These are phyloP conservation scores for Vararia minispora DNA, from an alignment of 768 basidiomycete genomes.

Conservation along the genomic window DNA sequence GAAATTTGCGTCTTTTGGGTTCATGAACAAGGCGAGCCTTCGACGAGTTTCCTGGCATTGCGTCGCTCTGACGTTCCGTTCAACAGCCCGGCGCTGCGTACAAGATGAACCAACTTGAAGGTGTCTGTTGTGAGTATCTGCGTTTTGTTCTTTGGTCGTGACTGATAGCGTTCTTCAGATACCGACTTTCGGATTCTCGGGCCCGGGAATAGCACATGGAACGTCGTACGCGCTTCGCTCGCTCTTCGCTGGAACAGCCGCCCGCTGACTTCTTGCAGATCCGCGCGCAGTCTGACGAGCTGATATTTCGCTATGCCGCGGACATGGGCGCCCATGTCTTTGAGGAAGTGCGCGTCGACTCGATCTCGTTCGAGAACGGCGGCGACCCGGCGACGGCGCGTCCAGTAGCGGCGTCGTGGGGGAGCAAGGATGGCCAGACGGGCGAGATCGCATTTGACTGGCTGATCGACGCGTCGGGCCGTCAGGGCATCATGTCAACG, in stretches of 20 bases:
- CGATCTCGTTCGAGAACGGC: background rate
- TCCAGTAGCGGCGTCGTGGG: background rate
- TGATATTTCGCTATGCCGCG: conserved; percentile 45
- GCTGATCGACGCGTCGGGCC: conserved; percentile 53
- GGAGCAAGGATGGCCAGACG: conserved; percentile 9
- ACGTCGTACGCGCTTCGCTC: no score
- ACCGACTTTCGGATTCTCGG: conserved; percentile 46
- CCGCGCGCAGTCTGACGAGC: conserved; percentile 46
- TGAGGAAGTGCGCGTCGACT: no score
- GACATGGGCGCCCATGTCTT: conserved; percentile 39
- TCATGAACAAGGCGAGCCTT: conserved; percentile 32
- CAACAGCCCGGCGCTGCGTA: conserved; percentile 47
- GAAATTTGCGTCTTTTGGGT: conserved; percentile 31
- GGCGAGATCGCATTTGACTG: conserved; percentile 33
- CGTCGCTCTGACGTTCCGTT: background rate
- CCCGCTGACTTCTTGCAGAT: no score
- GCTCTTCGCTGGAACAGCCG: no score
- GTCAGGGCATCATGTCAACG: conserved; percentile 49
- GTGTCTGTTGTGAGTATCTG: conserved; percentile 41
- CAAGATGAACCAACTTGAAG: conserved; percentile 44
- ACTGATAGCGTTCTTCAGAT: conserved; percentile 24
- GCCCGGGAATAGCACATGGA: conserved; percentile 42
- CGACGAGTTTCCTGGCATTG: background rate
- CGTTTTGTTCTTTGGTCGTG: background rate
- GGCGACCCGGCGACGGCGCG: no score